Evolutionary conservation across 164 flowering plant species (phyloP).

Genomic region (Echeveria elegans): DNA sequence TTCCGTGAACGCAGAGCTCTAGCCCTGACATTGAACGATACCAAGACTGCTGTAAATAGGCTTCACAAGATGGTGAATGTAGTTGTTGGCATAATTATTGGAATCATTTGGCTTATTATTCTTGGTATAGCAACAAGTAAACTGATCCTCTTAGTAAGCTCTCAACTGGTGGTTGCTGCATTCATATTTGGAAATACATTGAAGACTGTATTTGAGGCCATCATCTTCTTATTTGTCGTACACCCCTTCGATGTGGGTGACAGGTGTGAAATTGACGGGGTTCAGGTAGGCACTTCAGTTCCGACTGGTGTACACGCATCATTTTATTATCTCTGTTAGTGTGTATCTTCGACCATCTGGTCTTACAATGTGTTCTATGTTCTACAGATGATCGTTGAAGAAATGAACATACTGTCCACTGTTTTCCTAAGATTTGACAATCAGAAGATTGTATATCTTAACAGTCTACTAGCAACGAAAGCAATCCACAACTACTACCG

Average conservation of each 20-base stretch:
- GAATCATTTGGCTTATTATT: conserved; percentile 32
- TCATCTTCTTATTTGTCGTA: conserved; percentile 53
- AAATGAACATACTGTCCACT: conserved; percentile 68
- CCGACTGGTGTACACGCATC: not conserved
- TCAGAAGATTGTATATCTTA: conserved; percentile 40
- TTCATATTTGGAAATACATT: conserved; percentile 59
- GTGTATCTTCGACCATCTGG: not conserved
- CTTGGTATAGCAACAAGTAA: conserved; percentile 40
- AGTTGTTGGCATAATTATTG: conserved; percentile 26
- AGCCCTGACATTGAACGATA: conserved; percentile 54
- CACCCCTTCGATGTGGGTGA: conserved; percentile 80
- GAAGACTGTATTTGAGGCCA: conserved; percentile 56
- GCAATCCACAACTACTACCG: conserved; percentile 51
- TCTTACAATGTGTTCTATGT: not conserved
- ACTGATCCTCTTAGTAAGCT: conserved; percentile 31
- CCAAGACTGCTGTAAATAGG: conserved; percentile 58
- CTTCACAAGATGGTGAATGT: conserved; percentile 43
- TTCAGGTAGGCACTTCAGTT: conserved; percentile 28
- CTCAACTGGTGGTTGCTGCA: conserved; percentile 49
- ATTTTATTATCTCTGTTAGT: too few relatives aligned
- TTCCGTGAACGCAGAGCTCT: conserved; percentile 59
- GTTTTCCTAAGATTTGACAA: conserved; percentile 52
- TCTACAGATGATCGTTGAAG: conserved; percentile 61
- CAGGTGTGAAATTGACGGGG: conserved; percentile 51
- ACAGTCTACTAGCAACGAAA: conserved; percentile 33